phyloP scores from a whole-genome alignment of 2,329 filamentous ascomycete genomes.

The Cytospora mali region DNA sequence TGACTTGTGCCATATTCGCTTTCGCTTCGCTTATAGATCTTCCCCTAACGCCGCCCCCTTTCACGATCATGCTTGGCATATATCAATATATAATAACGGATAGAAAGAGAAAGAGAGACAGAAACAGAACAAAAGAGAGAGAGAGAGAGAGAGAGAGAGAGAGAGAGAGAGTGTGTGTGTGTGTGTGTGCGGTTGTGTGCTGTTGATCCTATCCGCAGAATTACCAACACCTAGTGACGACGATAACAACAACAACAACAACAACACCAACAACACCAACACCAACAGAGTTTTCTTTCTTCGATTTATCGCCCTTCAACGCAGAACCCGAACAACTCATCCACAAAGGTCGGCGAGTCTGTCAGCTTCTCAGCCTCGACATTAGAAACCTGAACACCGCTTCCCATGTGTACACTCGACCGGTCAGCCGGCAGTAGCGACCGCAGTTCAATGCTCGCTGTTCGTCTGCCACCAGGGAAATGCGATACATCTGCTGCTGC shows the following conservation, averaged over 20 bases:
- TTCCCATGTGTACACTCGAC: constrained; percentile 31
- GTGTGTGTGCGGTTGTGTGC: no score
- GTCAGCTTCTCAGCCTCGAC: constrained; percentile 41
- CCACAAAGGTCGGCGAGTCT: constrained; percentile 46
- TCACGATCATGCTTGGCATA: no score
- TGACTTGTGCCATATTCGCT: no score
- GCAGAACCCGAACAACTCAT: constrained; percentile 44
- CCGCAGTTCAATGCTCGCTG: constrained; percentile 34
- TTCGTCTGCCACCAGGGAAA: constrained; percentile 24
- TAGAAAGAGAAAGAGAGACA: no score
- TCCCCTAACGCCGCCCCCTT: no score
- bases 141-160: no score
- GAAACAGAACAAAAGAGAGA: no score
- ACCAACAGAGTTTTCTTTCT: background rate
- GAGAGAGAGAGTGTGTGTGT: no score
- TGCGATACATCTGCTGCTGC: background rate
- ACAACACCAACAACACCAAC: background rate
- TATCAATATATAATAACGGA: no score
- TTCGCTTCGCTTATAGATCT: no score
- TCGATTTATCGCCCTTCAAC: constrained; percentile 28
- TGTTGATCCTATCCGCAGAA: no score
- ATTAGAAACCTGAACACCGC: constrained; percentile 35
- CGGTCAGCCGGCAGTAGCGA: constrained; percentile 32
- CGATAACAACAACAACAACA: background rate
- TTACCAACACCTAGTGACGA: background rate